Evolutionary conservation across 306 rosid species (phyloP).

Genomic region (Morella rubra): DNA sequence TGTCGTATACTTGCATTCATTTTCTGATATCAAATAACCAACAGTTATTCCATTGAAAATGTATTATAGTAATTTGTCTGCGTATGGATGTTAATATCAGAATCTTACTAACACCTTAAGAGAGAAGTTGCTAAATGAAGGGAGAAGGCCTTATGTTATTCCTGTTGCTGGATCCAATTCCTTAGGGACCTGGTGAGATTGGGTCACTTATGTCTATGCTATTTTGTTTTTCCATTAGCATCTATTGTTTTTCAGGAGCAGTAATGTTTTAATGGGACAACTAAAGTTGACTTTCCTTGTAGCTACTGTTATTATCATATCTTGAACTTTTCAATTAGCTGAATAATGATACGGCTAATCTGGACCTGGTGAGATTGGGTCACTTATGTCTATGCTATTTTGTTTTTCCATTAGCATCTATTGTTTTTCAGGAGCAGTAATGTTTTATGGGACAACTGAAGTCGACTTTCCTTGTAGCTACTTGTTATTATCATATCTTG

Average conservation of each 20-base stretch:
- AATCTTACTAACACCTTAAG: conserved; percentile 59
- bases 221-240: conserved; percentile 17
- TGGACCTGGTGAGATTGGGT: conserved; percentile 74
- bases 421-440: not conserved
- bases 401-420: conserved; percentile 14
- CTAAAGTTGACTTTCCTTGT: conserved; percentile 1
- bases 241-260: not conserved
- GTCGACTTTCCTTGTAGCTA: conserved; percentile 5
- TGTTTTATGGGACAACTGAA: not conserved
- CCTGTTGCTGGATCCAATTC: conserved; percentile 95
- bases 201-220: conserved; percentile 14
- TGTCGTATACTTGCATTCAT: not conserved
- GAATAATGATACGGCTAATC: too few species aligned
- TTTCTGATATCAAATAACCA: not conserved
- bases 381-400: conserved; percentile 15
- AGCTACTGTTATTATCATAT: not conserved
- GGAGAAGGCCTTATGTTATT: conserved; percentile 86
- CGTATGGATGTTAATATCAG: conserved; percentile 37
- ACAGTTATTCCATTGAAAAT: conserved; percentile 8
- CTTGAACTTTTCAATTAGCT: too few species aligned
- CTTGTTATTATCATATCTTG: not conserved
- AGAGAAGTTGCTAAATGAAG: conserved; percentile 76
- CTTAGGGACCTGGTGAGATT: conserved; percentile 83
- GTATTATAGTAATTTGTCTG: not conserved
- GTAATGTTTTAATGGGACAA: not conserved